A percentile compares a stretch with the other conserved stretches of the same genome.
phyloP scores from a whole-genome alignment of 2,329 filamentous ascomycete species.

The Cladosporium phlei region DNA sequence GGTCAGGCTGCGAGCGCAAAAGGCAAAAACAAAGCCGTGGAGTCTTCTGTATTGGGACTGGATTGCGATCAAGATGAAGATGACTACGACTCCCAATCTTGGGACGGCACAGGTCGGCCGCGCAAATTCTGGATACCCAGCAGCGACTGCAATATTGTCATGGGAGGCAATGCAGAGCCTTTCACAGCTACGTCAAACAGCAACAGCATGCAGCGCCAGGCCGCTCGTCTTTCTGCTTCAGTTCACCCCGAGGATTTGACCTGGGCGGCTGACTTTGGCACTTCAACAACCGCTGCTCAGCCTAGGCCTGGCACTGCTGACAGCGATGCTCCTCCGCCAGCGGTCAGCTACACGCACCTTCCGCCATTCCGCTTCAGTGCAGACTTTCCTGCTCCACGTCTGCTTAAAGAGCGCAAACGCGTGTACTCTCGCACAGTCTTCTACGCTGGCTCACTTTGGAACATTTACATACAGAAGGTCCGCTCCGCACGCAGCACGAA shows the following conservation, averaged over 20 bases:
- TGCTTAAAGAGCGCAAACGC: conserved; percentile 55
- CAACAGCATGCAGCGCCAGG: conserved; percentile 41
- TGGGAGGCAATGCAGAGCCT: conserved; percentile 51
- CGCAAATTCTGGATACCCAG: conserved; percentile 56
- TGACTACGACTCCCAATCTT: conserved; percentile 44
- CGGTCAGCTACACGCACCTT: conserved; percentile 49
- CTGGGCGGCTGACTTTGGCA: conserved; percentile 52
- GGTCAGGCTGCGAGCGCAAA: conserved; percentile 29
- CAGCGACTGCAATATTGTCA: conserved; percentile 52
- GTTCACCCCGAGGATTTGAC: conserved; percentile 52
- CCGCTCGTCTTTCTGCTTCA: conserved; percentile 46
- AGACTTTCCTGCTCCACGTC: conserved; percentile 53
- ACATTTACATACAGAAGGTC: conserved; percentile 59
- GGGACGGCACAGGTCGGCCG: conserved; percentile 51
- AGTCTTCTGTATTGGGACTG: conserved; percentile 11
- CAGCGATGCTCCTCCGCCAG: conserved; percentile 15
- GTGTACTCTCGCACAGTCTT: conserved; percentile 57
- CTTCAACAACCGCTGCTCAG: conserved; percentile 39
- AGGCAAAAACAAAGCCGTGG: conserved; percentile 40
- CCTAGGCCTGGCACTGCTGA: conserved; percentile 29
- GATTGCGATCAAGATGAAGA: conserved; percentile 20
- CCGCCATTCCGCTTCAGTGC: conserved; percentile 57
- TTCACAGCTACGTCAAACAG: conserved; percentile 43
- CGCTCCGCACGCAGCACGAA: conserved; percentile 46
- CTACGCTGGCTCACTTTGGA: conserved; percentile 56